phyloP scores from a whole-genome alignment of 495 filamentous ascomycete species.

The Lasiosphaeris hirsuta region DNA sequence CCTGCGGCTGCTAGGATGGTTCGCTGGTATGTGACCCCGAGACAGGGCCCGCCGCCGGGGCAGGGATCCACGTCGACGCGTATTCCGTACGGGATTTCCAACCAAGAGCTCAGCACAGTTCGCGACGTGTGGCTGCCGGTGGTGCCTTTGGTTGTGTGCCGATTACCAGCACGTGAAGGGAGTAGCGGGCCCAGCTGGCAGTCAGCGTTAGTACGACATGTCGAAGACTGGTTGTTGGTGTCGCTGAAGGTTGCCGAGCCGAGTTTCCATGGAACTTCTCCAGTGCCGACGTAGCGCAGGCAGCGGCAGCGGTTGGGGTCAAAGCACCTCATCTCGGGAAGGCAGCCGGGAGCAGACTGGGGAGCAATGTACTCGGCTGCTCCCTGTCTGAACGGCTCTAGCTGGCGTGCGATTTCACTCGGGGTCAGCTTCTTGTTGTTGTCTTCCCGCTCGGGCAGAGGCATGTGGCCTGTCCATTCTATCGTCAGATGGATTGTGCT shows the following conservation, averaged over 20 bases:
- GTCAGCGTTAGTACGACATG: too few relatives aligned
- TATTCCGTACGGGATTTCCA: not conserved
- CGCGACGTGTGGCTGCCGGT: not conserved
- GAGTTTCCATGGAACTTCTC: too few relatives aligned
- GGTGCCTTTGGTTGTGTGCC: not conserved
- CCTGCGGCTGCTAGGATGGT: not conserved
- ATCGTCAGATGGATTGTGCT: not conserved
- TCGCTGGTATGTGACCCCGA: not conserved
- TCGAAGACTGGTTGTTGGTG: too few relatives aligned
- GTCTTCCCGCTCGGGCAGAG: not conserved
- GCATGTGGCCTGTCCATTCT: not conserved
- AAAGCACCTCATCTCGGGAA: conserved; percentile 5
- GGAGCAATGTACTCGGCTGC: not conserved
- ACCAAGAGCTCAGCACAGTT: not conserved
- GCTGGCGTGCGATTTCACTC: too few relatives aligned
- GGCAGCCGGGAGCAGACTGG: not conserved
- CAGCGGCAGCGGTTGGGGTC: too few relatives aligned
- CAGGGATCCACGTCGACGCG: not conserved
- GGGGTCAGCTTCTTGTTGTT: too few relatives aligned
- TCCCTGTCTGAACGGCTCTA: too few relatives aligned
- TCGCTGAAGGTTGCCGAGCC: too few relatives aligned
- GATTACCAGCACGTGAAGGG: not conserved
- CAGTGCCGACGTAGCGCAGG: too few relatives aligned
- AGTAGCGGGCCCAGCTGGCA: too few relatives aligned
- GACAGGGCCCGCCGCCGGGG: not conserved